These are phyloP conservation scores for Aspergillus versicolor DNA, from an alignment of 2,329 filamentous ascomycete genomes.

Conservation along the genomic window DNA sequence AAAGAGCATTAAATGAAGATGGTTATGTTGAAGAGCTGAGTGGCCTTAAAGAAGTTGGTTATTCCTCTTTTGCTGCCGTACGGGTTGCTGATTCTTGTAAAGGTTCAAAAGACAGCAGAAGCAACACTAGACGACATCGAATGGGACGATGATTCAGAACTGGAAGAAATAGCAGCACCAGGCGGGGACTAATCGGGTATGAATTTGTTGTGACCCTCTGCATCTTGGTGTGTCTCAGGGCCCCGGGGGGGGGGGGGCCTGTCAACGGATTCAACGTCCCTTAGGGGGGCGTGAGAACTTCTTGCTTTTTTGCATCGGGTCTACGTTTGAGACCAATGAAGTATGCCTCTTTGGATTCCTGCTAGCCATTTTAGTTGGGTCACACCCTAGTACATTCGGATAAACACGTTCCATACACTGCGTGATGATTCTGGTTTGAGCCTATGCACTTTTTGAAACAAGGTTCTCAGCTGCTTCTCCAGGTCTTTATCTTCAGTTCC, in stretches of 20 bases:
- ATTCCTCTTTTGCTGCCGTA: neutral
- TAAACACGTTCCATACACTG: conserved; percentile 54
- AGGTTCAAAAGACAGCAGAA: conserved; percentile 49
- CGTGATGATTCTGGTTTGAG: conserved; percentile 92
- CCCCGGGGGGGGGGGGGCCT: neutral
- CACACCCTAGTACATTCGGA: neutral
- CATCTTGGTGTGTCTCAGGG: neutral
- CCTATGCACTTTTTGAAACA: conserved; percentile 78
- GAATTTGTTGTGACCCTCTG: neutral
- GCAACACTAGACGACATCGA: conserved; percentile 45
- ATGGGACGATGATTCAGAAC: conserved; percentile 44
- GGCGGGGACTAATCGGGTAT: conserved; percentile 10
- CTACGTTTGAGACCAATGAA: conserved; percentile 78
- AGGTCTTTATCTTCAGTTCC: conserved; percentile 80
- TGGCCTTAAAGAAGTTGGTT: conserved; percentile 56
- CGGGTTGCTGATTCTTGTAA: conserved; percentile 21
- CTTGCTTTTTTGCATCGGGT: conserved; percentile 37
- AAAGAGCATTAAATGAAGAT: conserved; percentile 58
- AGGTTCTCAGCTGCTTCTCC: conserved; percentile 68
- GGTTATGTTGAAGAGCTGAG: conserved; percentile 65
- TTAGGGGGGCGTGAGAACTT: conserved; percentile 39
- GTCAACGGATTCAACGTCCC: neutral
- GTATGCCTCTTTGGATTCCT: conserved; percentile 84
- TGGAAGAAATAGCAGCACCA: conserved; percentile 33
- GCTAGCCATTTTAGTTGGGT: conserved; percentile 16